Evolutionary conservation across 495 filamentous ascomycete genomes (phyloP), one percentile per base, ranked within the genome.

Genomic region (Penicillium turbatum): DNA sequence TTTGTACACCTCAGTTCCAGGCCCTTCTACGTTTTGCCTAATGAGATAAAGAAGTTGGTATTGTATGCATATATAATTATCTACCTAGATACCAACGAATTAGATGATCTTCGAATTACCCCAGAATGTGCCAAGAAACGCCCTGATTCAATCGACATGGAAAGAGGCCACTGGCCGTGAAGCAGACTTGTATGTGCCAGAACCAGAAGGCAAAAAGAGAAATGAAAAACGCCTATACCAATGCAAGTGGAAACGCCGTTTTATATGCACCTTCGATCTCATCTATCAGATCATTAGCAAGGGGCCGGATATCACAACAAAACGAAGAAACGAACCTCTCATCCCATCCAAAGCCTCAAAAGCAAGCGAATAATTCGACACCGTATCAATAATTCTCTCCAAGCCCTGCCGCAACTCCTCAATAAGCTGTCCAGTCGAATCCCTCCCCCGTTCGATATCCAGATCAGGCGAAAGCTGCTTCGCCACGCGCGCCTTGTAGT

Each of bases 291-390:
- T 32, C 12, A 45, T 63, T 48, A 61, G 57, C 31, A 8, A 47
- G 45, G 9, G 32, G 7, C 13, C 12, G n/a, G n/a, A 7, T 24
- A 37, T 7, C 0, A 37, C 27, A 38, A n/a, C 24, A 47, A 43
- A 30, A 15, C 39, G 11, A 19, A 37, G 12, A 24, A n/a, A 45
- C 2, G 7, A 51, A 83, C 82, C 80, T 79, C 79, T 74, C 82
- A 85, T 83, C 16, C 82, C 82, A 54, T 77, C 77, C 49, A 85
- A 64, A 6, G 81, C 82, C 66, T 85, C 82, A 53, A 80, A 85
- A 55, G 82, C 79, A 48, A 72, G 62, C 8, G 75, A 76, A 50
- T 82, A 85, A 60, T 83, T 85, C 16, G 75, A 72, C 1, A 82
- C 66, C 11, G 77, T 73, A 11, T 61, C 66, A 21, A 82, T 63